These are phyloP conservation scores for Gautieria morchelliformis DNA, from an alignment of 768 basidiomycete genomes.

Conservation along the genomic window DNA sequence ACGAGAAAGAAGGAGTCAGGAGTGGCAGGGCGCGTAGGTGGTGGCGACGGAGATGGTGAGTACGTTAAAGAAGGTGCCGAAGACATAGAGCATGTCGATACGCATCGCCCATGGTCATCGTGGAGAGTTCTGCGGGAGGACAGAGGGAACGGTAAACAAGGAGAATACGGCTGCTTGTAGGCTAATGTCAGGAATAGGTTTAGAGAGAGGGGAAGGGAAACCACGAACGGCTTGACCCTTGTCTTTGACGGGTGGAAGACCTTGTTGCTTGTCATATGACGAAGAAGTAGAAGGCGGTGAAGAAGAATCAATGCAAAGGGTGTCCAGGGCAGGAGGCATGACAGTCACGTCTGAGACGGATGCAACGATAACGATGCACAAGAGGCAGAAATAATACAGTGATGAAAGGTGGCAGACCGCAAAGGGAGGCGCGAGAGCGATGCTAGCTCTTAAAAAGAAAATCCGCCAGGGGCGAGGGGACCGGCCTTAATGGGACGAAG, in stretches of 20 bases:
- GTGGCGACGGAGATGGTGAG: constrained; percentile 78
- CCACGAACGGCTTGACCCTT: not conserved
- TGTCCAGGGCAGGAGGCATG: not conserved
- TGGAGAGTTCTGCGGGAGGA: not conserved
- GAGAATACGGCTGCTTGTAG: not conserved
- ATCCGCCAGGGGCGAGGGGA: constrained; percentile 3
- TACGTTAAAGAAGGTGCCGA: constrained; percentile 79
- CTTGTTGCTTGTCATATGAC: not conserved
- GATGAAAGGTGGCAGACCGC: not conserved
- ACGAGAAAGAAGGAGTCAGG: constrained; percentile 40
- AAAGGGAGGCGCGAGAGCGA: not conserved
- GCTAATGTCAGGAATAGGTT: not conserved
- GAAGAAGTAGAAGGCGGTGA: not conserved
- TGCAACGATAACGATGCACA: not conserved
- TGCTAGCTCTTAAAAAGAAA: not conserved
- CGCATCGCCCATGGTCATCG: not conserved
- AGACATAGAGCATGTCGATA: constrained; percentile 74
- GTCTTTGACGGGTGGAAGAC: not conserved
- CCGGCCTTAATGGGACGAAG: constrained; percentile 4
- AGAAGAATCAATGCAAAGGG: not conserved
- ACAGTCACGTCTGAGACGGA: constrained; percentile 1
- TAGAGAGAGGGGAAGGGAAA: not conserved
- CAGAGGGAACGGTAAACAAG: constrained; percentile 2
- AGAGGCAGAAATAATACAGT: not conserved
- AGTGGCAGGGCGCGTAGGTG: constrained; percentile 48